Percentiles rank a stretch among this genome's conserved stretches.
Evolutionary conservation across 1,139 yeast species (phyloP).

Genomic region (Hemisphaericaspora xylanilytica): DNA sequence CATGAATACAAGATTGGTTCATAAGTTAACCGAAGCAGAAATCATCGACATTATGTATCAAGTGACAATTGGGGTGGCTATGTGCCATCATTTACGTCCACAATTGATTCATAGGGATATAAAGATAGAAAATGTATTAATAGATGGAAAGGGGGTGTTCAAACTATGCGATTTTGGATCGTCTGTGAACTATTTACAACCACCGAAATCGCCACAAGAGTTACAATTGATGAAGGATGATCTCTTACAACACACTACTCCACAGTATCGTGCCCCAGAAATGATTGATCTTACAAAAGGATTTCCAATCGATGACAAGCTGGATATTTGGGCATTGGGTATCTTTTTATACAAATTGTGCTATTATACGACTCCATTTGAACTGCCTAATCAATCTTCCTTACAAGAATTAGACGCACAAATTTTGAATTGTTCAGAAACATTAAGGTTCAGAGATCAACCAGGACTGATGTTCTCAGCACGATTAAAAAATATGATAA

Average conservation of each 20-base stretch:
- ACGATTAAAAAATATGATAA: constrained; percentile 56
- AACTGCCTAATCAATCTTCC: constrained; percentile 49
- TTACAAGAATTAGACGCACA: constrained; percentile 40
- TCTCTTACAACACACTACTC: constrained; percentile 87
- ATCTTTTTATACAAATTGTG: constrained; percentile 86
- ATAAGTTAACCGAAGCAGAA: constrained; percentile 79
- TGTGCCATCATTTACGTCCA: constrained; percentile 81
- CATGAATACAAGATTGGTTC: constrained; percentile 86
- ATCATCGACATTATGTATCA: constrained; percentile 81
- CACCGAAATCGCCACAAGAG: constrained; percentile 67
- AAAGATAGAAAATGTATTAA: constrained; percentile 90
- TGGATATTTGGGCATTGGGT: constrained; percentile 97
- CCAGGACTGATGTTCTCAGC: constrained; percentile 41
- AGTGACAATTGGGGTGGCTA: constrained; percentile 76
- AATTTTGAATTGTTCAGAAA: constrained; percentile 33
- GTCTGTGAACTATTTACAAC: constrained; percentile 63
- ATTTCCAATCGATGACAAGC: constrained; percentile 87
- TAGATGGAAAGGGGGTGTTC: constrained; percentile 67
- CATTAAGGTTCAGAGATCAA: constrained; percentile 34
- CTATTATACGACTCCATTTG: constrained; percentile 94
- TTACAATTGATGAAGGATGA: constrained; percentile 73
- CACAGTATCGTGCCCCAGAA: constrained; percentile 96
- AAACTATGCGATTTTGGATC: constrained; percentile 96
- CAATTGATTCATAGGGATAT: constrained; percentile 91
- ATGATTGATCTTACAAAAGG: constrained; percentile 88